Evolutionary conservation across 1,284 basidiomycete genomes (phyloP).

Genomic region (Bothia castanella): DNA sequence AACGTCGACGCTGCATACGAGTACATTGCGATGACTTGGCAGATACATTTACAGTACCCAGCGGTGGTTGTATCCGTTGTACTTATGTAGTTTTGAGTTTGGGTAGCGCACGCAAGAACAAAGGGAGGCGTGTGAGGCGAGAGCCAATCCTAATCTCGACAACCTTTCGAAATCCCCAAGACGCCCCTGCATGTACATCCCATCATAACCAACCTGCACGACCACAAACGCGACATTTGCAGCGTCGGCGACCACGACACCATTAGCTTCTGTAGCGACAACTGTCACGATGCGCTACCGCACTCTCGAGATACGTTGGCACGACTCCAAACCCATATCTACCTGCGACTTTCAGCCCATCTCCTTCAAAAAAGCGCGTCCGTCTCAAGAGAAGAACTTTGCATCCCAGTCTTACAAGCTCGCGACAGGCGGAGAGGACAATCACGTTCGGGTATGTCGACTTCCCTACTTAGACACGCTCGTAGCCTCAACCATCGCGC

Average conservation of each 20-base stretch:
- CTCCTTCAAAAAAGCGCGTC: constrained; percentile 72
- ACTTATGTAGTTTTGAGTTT: constrained; percentile 7
- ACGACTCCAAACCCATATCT: constrained; percentile 91
- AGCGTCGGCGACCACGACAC: constrained; percentile 12
- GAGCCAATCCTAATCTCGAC: constrained; percentile 17
- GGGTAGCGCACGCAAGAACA: too few species aligned
- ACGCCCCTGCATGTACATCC: constrained; percentile 4
- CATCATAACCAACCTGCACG: constrained; percentile 6
- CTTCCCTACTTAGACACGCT: constrained; percentile 11
- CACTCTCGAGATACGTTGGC: constrained; percentile 90
- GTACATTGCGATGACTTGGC: constrained; percentile 30
- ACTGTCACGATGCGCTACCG: constrained; percentile 59
- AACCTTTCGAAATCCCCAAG: constrained; percentile 2
- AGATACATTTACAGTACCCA: constrained; percentile 7
- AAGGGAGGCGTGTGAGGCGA: constrained; percentile 25
- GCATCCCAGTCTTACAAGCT: constrained; percentile 76
- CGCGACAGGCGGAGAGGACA: constrained; percentile 95
- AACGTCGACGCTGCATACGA: constrained; percentile 37
- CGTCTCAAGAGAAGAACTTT: constrained; percentile 55
- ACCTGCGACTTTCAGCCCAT: constrained; percentile 90
- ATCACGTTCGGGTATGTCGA: constrained; percentile 84
- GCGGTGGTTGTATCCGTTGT: not conserved
- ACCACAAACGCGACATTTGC: constrained; percentile 5
- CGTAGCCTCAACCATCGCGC: constrained; percentile 9
- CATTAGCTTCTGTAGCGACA: not conserved